Evolutionary conservation across 192 early-diverging fungal genomes (phyloP).

Genomic region (Irineochytrium annulatum): DNA sequence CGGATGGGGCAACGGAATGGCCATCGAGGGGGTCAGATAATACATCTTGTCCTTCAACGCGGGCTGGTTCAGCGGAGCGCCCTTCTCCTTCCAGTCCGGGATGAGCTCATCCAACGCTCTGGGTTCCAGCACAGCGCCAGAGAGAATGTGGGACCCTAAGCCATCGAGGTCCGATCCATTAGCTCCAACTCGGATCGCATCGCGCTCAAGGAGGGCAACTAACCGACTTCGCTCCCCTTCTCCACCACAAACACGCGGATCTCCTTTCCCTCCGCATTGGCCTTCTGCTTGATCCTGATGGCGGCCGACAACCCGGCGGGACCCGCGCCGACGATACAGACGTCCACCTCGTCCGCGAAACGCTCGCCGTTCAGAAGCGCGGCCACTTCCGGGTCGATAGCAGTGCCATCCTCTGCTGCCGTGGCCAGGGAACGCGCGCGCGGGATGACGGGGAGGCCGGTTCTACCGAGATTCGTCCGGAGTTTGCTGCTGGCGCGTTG

Average conservation of each 20-base stretch:
- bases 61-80: conserved; percentile 86
- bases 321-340: conserved; percentile 93
- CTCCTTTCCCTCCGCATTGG: conserved; percentile 75
- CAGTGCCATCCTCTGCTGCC: neutral
- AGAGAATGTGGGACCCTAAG: conserved; percentile 85
- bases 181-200: neutral
- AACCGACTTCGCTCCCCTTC: conserved; percentile 90
- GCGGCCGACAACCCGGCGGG: conserved; percentile 93
- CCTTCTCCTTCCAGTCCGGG: conserved; percentile 95
- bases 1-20: conserved; percentile 84
- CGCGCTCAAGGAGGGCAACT: neutral
- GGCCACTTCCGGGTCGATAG: conserved; percentile 22
- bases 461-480: too few species aligned
- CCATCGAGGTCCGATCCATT: neutral
- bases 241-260: conserved; percentile 87
- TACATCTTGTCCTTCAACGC: conserved; percentile 81
- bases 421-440: too few species aligned
- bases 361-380: conserved; percentile 44
- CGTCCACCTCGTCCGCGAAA: conserved; percentile 82
- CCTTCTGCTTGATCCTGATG: conserved; percentile 89
- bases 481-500: too few species aligned
- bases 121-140: conserved; percentile 92
- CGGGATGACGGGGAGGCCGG: too few species aligned
- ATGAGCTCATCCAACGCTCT: conserved; percentile 91
- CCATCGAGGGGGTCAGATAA: conserved; percentile 68